These are phyloP conservation scores for Sanghuangporus sanghuang DNA, from an alignment of 1,284 basidiomycete genomes.

Conservation along the genomic window DNA sequence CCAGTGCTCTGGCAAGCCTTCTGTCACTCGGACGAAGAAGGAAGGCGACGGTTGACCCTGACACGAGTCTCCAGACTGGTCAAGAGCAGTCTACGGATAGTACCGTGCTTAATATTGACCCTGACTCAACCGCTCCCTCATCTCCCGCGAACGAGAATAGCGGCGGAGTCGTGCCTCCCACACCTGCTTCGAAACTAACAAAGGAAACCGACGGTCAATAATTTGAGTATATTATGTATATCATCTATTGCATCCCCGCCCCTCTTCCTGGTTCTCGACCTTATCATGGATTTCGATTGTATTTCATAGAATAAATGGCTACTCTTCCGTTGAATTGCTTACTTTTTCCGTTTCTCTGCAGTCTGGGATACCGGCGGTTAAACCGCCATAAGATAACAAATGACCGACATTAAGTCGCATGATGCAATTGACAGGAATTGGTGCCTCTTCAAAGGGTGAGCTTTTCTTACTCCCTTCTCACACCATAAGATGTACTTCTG, in stretches of 20 bases:
- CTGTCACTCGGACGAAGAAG: constrained; percentile 11
- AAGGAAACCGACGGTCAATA: constrained; percentile 6
- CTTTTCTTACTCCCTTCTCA: not conserved
- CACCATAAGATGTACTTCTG: not conserved
- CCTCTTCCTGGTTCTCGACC: not conserved
- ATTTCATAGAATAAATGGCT: not conserved
- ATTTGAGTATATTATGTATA: not conserved
- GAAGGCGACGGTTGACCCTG: not conserved
- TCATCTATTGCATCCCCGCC: not conserved
- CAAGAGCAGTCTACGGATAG: not conserved
- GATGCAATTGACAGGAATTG: not conserved
- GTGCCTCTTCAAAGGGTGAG: not conserved
- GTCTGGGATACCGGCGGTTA: too few species aligned
- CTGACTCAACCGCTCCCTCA: not conserved
- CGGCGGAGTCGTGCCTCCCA: not conserved
- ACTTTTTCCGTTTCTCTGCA: not conserved
- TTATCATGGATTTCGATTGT: not conserved
- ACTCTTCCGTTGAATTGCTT: not conserved
- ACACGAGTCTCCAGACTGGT: not conserved
- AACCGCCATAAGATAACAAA: not conserved
- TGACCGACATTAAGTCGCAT: not conserved
- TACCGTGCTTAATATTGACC: not conserved
- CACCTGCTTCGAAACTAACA: constrained; percentile 5
- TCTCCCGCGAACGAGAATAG: not conserved
- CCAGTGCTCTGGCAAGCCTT: constrained; percentile 14